A percentile compares a stretch with the other conserved stretches of the same genome.
Evolutionary conservation across 139 green algal genomes (phyloP).

Genomic region (Dunaliella primolecta): DNA sequence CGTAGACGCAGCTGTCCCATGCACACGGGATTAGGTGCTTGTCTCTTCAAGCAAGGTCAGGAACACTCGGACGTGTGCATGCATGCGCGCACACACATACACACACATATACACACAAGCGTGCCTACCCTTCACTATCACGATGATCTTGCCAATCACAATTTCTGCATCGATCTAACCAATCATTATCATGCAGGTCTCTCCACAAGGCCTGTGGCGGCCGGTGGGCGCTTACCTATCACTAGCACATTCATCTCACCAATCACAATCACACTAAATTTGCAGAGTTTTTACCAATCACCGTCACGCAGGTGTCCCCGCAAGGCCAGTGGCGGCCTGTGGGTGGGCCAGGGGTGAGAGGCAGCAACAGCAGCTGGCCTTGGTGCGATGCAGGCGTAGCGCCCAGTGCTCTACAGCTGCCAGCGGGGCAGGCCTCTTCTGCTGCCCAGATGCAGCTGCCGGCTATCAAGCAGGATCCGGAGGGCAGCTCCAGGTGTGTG

Average conservation of each 20-base stretch:
- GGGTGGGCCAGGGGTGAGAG: background rate
- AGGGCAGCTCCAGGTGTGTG: background rate
- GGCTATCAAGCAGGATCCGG: background rate
- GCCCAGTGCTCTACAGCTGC: background rate
- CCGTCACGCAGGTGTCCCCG: background rate
- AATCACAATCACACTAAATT: too few relatives aligned
- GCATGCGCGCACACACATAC: too few relatives aligned
- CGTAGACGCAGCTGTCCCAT: background rate
- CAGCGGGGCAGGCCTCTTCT: too few relatives aligned
- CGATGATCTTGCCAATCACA: background rate
- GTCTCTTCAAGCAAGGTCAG: background rate
- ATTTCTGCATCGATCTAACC: background rate
- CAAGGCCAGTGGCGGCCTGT: background rate
- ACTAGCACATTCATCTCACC: background rate
- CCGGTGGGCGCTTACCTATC: background rate
- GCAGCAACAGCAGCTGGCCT: background rate
- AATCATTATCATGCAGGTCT: background rate
- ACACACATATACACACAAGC: too few relatives aligned
- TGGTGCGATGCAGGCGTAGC: background rate
- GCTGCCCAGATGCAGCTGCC: background rate
- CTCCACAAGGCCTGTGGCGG: constrained; percentile 31
- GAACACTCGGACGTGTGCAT: background rate
- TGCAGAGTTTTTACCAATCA: too few relatives aligned
- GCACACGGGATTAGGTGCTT: background rate
- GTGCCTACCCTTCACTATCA: too few relatives aligned